Evolutionary conservation across 495 filamentous ascomycete genomes (phyloP), one percentile per base, ranked within the genome.

Genomic region (Chlorociboria aeruginascens): DNA sequence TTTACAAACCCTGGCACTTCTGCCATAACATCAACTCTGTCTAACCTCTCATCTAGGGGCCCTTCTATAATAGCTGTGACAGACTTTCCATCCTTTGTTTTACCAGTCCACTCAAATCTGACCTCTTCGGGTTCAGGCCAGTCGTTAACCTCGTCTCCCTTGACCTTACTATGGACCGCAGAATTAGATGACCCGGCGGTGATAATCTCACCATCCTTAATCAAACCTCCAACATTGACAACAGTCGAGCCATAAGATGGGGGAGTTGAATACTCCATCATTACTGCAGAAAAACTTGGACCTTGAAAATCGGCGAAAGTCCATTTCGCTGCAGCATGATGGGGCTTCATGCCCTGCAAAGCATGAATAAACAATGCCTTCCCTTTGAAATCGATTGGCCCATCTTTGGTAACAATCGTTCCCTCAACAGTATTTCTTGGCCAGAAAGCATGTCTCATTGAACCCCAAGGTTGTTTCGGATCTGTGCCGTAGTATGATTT

Each of bases 251-350:
- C 92, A 56, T 98, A 98, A 6, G 89, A 95, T 7, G 85, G 79
- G n/a, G 92, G 92, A 1, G 92, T 98, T 17, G 81, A 94, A 65
- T 74, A 98, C 64, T 97, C 84, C 92, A 98, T 98, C 76, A 96
- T 75, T 47, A 92, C 62, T 25, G 89, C 90, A 11, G 88, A 88
- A 65, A 83, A 83, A 6, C 70, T 86, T 8, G 86, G 85, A 3
- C 83, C 82, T 61, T 96, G 88, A 70, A 95, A 97, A 65, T 89
- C 79, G 62, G 77, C 66, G 63, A 96, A 97, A 62, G 89, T 94
- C 92, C 92, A 98, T 51, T 77, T 82, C 13, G 89, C 81, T 48
- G 89, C 92, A 35, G 88, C 88, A 66, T 97, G 93, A 62, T 98
- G 92, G 11, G 92, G 92, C 72, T 97, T 98, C 93, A 97, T 97